These are phyloP conservation scores for Nannochloropsis salina DNA, from an alignment of 108 stramenopile genomes.

Conservation along the genomic window DNA sequence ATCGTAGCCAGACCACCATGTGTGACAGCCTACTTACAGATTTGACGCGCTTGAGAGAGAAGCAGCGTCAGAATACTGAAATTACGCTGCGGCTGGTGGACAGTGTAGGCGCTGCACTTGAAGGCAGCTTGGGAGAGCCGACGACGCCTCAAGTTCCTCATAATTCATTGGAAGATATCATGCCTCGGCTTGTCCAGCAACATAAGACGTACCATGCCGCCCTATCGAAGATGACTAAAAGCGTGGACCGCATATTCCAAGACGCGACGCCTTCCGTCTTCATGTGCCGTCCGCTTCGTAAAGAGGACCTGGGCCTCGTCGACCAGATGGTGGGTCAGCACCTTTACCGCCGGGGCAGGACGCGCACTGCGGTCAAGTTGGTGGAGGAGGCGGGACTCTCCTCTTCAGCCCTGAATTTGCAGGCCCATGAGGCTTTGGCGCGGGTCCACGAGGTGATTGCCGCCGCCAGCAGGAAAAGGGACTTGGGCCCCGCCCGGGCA, in stretches of 20 bases:
- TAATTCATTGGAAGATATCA: not conserved
- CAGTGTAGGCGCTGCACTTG: not conserved
- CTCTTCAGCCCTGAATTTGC: not conserved
- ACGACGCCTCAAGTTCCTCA: not conserved
- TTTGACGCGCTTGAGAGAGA: not conserved
- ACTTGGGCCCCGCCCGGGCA: not conserved
- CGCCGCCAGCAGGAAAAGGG: not conserved
- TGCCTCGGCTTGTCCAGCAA: not conserved
- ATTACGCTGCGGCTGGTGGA: not conserved
- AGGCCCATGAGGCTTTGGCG: conserved; percentile 9
- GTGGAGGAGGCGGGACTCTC: not conserved
- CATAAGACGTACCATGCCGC: conserved; percentile 9
- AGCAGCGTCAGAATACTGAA: conserved; percentile 17
- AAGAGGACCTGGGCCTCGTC: not conserved
- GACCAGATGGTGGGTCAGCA: conserved; percentile 11
- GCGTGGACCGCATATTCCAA: not conserved
- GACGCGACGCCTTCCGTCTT: not conserved
- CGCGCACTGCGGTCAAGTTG: not conserved
- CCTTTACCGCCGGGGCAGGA: not conserved
- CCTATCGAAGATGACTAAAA: not conserved
- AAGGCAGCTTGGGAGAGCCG: not conserved
- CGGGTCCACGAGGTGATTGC: not conserved
- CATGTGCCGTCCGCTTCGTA: not conserved
- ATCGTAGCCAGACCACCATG: not conserved
- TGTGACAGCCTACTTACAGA: conserved; percentile 19